Evolutionary conservation across 2,329 filamentous ascomycete genomes (phyloP), one percentile per base, ranked within the genome.

Genomic region (Aschersonia sp.): DNA sequence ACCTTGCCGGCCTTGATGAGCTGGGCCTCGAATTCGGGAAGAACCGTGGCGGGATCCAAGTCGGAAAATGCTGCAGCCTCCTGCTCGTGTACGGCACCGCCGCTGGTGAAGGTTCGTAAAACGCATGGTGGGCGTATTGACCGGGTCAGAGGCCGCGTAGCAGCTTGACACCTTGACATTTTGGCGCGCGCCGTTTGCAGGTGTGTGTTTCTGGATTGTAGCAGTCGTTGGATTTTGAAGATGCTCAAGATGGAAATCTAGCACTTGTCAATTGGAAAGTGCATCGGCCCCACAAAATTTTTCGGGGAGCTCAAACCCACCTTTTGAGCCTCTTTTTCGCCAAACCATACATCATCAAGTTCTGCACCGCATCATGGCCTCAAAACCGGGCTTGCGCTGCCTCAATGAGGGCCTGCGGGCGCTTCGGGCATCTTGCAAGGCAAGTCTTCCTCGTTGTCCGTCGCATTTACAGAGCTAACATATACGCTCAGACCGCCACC

Each of bases 1-100:
- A 78, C 73, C 43, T 80, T 74, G 48, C 85, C 83, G 54, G 75
- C 69, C 60, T 77, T 78, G 59, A 89, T 70, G 47, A 95, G 74
- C 66, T 92, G 85, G 50, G 80, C 73, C 53, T 67, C 65, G 48
- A 64, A 65, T 50, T 64, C 61, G 44, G 64, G 78, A 43, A 78
- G 73, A 30, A 85, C 84, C n/a, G 78, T 80, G 52, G 77, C 71
- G n/a, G 82, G 84, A 61, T 88, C 78, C 55, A 79, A 66, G 55
- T 73, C 67, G 53, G 30, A 10, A 35, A 47, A 48, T 44, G 48
- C 41, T 10, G 47, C 42, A 30, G 51, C 7, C 29, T 51, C 40
- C 40, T 52, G 48, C 45, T 59, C 52, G 40, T 56, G 53, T 46
- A 64, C 58, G 48, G 61, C 57, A 45, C 64, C 54, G 56, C 58